Evolutionary conservation across 2,329 filamentous ascomycete genomes (phyloP), one percentile per base, ranked within the genome.

Genomic region (Lachnum nothofagi): DNA sequence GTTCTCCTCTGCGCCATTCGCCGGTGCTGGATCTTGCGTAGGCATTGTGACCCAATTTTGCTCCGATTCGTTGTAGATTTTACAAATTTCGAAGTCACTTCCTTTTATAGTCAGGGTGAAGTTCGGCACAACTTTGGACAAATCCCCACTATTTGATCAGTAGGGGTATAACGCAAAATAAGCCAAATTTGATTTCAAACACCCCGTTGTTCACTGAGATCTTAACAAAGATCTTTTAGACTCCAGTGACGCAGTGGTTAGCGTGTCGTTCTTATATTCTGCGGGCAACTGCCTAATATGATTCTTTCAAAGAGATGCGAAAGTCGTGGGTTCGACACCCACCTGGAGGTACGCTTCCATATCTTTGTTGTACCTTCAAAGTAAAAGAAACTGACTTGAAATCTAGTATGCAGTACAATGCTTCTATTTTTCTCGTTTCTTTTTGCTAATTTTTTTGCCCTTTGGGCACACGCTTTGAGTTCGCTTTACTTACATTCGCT

Each of bases 1-100:
- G 5, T 88, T 86, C 2, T 76, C 74, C 0, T 63, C 65, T 5
- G 57, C 57, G n/a, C 8, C 12, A 22, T 41, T 46, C 19, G 10
- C 23, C 5, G 50, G 29, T 16, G 24, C 17, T 14, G 46, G 27
- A 31, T 59, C 52, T 53, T 48, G 50, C n/a, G 53, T 34, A 25
- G 55, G 17, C 57, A 60, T 61, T 22, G 41, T 51, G 35, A 41
- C 37, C 19, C 5, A 14, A 37, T 23, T 23, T 31, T 20, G 24
- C 37, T 38, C n/a, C n/a, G n/a, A n/a, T n/a, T n/a, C n/a, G n/a
- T n/a, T 23, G 29, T 29, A 19, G 16, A n/a, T n/a, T n/a, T n/a
- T n/a, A n/a, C n/a, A n/a, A n/a, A n/a, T n/a, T n/a, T n/a, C n/a
- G n/a, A n/a, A n/a, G n/a, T n/a, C n/a, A n/a, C n/a, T n/a, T n/a